Evolutionary conservation across 768 basidiomycete genomes (phyloP).

Genomic region (Cystoderma amianthinum): DNA sequence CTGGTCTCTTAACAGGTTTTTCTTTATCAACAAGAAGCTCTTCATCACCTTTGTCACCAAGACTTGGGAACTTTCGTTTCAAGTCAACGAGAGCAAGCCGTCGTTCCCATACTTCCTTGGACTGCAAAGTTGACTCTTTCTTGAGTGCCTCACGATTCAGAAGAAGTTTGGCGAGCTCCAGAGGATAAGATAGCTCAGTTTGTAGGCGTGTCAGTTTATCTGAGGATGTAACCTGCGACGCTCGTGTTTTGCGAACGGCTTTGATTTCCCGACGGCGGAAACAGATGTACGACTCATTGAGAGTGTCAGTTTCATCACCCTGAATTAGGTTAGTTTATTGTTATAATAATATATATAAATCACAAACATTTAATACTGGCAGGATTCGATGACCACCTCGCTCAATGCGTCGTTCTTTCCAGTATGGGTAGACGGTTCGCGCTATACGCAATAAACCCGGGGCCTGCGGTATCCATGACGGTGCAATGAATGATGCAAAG

Average conservation of each 20-base stretch:
- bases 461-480: slow-evolving; percentile 63
- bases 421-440: slow-evolving; percentile 76
- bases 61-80: slow-evolving; percentile 63
- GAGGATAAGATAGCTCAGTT: slow-evolving; percentile 61
- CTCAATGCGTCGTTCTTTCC: slow-evolving; percentile 79
- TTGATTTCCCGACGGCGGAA: slow-evolving; percentile 95
- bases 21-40: slow-evolving; percentile 71
- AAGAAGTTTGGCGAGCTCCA: slow-evolving; percentile 66
- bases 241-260: slow-evolving; percentile 88
- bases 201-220: slow-evolving; percentile 85
- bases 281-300: slow-evolving; percentile 93
- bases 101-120: slow-evolving; percentile 70
- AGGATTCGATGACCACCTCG: slow-evolving; percentile 82
- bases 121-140: slow-evolving; percentile 51
- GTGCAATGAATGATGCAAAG: slow-evolving; percentile 65
- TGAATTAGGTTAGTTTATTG: slow-evolving; percentile 16
- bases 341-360: not conserved
- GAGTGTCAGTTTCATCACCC: slow-evolving; percentile 87
- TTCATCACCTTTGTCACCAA: slow-evolving; percentile 63
- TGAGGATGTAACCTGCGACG: slow-evolving; percentile 82
- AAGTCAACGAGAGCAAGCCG: slow-evolving; percentile 70
- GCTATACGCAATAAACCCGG: slow-evolving; percentile 61
- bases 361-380: slow-evolving; percentile 77
- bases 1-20: slow-evolving; percentile 51
- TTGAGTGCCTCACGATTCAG: slow-evolving; percentile 73